These are phyloP conservation scores for Yamadazyma sp. DNA, from an alignment of 1,139 yeast species.

Conservation along the genomic window DNA sequence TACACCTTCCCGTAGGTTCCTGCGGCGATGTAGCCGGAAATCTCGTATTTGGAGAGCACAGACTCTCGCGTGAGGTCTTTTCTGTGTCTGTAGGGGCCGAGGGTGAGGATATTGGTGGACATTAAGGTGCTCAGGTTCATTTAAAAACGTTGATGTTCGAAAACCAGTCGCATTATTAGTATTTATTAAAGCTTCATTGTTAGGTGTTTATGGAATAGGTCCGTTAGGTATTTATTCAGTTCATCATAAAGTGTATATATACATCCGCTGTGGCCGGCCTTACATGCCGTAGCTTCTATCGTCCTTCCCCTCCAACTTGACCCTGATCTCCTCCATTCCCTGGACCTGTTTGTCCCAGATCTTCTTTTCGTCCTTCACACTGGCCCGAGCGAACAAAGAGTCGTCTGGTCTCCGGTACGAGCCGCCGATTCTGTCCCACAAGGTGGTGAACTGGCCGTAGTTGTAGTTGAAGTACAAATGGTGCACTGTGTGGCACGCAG, in stretches of 20 bases:
- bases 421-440: constrained; percentile 96
- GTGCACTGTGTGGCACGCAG: constrained; percentile 97
- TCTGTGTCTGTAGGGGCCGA: constrained; percentile 71
- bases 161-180: neutral
- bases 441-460: constrained; percentile 96
- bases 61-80: constrained; percentile 69
- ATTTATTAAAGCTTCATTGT: too few relatives aligned
- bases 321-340: constrained; percentile 80
- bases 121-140: constrained; percentile 26
- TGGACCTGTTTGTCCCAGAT: constrained; percentile 73
- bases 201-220: too few relatives aligned
- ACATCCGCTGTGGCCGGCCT: too few relatives aligned
- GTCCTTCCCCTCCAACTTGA: constrained; percentile 72
- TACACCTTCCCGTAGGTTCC: constrained; percentile 98
- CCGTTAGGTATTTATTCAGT: too few relatives aligned
- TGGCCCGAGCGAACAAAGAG: constrained; percentile 71
- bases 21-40: constrained; percentile 94
- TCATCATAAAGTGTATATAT: too few relatives aligned
- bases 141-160: neutral
- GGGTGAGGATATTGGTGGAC: constrained; percentile 70
- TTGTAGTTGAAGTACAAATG: constrained; percentile 95
- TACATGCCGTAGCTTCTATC: constrained; percentile 41
- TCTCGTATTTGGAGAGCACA: constrained; percentile 79
- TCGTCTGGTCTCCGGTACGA: constrained; percentile 91
- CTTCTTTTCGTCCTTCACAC: constrained; percentile 48